Base-by-base conservation (phyloP, 306 rosid genomes). In the Prunus campanulata region DNA sequence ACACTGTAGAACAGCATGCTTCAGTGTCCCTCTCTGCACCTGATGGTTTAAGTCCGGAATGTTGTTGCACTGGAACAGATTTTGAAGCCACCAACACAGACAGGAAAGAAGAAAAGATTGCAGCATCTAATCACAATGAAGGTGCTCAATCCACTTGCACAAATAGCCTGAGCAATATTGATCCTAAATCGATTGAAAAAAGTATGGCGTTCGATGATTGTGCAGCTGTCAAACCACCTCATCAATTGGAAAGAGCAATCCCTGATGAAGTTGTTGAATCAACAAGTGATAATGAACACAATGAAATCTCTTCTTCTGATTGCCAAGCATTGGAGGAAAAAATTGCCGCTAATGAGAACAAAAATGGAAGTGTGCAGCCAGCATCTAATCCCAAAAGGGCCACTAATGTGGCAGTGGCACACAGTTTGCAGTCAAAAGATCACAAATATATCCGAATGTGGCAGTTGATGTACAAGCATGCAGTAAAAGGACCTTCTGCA, bases 381-480 rank as follows among this genome's bases (percentile, higher is more conserved):
- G 82, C 84, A n/a, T 66, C 71, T 11, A 66, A 77, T 70, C 65
- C 77, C 49, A 79, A 77, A 70, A 62, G 54, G 54, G 24, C 68
- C 66, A 30, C 68, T 64, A 78, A 70, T 76, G 77, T 30, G 25
- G 70, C 80, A 59, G 77, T 30, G 25, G 70, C 80, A 63, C 20
- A 52, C 14, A 66, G 39, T 71, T 74, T 61, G 74, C 83, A 83
- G 68, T 79, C 77, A 66, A 88, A 80, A 63, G 89, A 88, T 88
- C 83, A 75, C 32, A 90, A 87, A 71, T 87, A 87, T 63, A 35
- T 87, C 32, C 87, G 63, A 68, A 89, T 85, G 96, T 92, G 97
- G 99, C 89, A 79, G 62, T 83, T 91, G 87, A 85, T 95, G 81
- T 92, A 87, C 82, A 95, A 92, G 80, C 90, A 92, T 77, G 87